Base-by-base conservation (phyloP, 768 basidiomycete species). In the Mycena rebaudengoi region DNA sequence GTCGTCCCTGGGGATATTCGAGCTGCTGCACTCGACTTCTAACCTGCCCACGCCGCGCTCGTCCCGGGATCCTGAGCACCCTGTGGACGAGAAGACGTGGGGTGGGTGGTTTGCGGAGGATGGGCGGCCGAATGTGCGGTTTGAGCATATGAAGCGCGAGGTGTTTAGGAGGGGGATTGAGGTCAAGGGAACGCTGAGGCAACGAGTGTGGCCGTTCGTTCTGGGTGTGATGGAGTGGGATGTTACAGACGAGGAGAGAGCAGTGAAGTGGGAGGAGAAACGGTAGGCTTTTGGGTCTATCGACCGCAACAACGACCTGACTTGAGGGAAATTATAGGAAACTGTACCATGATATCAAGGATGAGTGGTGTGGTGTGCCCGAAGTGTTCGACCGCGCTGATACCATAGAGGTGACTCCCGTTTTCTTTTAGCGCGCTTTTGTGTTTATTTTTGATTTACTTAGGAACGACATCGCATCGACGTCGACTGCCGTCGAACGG, bases 401-500 rank as follows among this genome's bases (percentile, higher is more conserved):
- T 71, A 85, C 93, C 52, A 75, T 93, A 30, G 97, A 99, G 78
- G 94, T 94, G 70, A 16, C 10, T 10, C 23, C 8, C 0, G 28
- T 51, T 21, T 70, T 66, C 53, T 65, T 40, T 74, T 74, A 60
- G 20, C 35, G 54, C 21, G 7, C 63, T 48, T 20, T 57, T 30
- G 29, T 32, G n/a, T 57, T 57, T 44, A 53, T 25, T 37, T 54
- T 21, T 60, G 11, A 23, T 32, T 26, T n/a, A n/a, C n/a, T n/a
- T 23, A 90, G 90, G 94, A 95, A 73, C 88, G 92, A n/a, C 94
- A 95, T 77, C 88, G 94, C 25, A 95, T 95, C 69, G 94, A 99
- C 71, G 98, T 99, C 59, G 98, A 99, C 73, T 99, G 98, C 71
- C 90, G 96, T 60, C 86, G 98, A 26, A 99, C 98, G 21, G 98